Evolutionary conservation across 2,329 filamentous ascomycete species (phyloP), one percentile per base, ranked within the genome.

Genomic region (Beauveria scarabaeidicola): DNA sequence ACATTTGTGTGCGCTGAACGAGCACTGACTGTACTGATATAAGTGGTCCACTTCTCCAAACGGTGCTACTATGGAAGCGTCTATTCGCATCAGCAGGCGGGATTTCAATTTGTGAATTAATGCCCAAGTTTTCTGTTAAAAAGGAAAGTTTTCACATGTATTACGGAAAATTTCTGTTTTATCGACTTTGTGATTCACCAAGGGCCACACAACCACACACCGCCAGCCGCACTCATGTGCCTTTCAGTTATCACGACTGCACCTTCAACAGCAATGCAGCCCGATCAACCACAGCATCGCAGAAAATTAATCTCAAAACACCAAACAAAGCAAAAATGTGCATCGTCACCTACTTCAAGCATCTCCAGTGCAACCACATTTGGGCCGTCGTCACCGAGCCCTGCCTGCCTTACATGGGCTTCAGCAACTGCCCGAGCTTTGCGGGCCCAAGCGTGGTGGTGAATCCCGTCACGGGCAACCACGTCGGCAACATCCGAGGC

Each of bases 361-460:
- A 80, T 68, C 76, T 74, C 53, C 65, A 64, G 61, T 84, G 81
- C 74, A 70, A 72, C 11, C 81, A 82, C 72, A 75, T 73, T 64
- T 84, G 81, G 81, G 73, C 78, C 46, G 67, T 75, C 61, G 73
- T 84, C 65, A 69, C 68, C 3, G 62, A 69, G 48, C 75, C 78
- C 6, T 84, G 81, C 70, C 72, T 66, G 4, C 78, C 78, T 0
- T 76, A 76, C 13, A 73, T 74, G 68, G 79, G 81, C 61, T 83
- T 84, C 70, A 69, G 68, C 61, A 78, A 70, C 29, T 84, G 81
- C 69, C 66, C 69, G 0, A 62, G 59, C 41, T 78, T 82, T 63
- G 68, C 70, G 58, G 71, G 73, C 63, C 73, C 74, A 56, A 60
- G 65, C 23, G 62, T 54, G 29, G 58, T 58, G 43, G 66, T 67